Conservation (phyloP, 768 basidiomycete species). For the Suillus paluster region DNA sequence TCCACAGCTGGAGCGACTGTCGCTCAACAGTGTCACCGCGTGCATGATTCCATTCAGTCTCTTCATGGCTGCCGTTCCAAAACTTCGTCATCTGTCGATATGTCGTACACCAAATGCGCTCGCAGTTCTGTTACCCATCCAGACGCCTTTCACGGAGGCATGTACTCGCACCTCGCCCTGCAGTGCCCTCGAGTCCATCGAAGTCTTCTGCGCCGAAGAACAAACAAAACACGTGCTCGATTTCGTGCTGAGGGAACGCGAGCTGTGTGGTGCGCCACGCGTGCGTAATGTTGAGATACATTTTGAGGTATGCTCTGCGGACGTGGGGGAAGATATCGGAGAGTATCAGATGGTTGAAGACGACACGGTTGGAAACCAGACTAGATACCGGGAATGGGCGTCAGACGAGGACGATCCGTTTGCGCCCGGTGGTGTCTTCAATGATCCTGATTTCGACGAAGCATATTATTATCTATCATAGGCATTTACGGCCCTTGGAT, state of each 20-base stretch:
- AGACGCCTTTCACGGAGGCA: conserved; percentile 15
- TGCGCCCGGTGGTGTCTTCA: conserved; percentile 39
- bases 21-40: conserved; percentile 43
- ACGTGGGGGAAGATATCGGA: conserved; percentile 1
- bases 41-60: conserved; percentile 23
- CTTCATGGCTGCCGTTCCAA: conserved; percentile 21
- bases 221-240: conserved; percentile 19
- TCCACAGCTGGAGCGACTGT: conserved; percentile 41
- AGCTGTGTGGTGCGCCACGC: conserved; percentile 25
- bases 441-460: conserved; percentile 42
- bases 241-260: conserved; percentile 20
- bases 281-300: conserved; percentile 34
- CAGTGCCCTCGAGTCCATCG: conserved; percentile 14
- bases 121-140: conserved; percentile 21
- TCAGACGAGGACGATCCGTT: conserved; percentile 28
- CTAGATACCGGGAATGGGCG: conserved; percentile 24
- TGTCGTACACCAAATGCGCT: conserved; percentile 21
- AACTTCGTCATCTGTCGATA: conserved; percentile 25
- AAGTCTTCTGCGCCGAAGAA: conserved; percentile 18
- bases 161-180: conserved; percentile 6
- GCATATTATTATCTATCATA: conserved; percentile 16
- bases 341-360: conserved; percentile 14
- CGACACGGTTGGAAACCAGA: conserved; percentile 28
- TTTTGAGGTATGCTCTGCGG: conserved; percentile 23
- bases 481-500: neutral